These are phyloP conservation scores for Xanthoconium separans DNA, from an alignment of 1,284 basidiomycete species.

Conservation along the genomic window DNA sequence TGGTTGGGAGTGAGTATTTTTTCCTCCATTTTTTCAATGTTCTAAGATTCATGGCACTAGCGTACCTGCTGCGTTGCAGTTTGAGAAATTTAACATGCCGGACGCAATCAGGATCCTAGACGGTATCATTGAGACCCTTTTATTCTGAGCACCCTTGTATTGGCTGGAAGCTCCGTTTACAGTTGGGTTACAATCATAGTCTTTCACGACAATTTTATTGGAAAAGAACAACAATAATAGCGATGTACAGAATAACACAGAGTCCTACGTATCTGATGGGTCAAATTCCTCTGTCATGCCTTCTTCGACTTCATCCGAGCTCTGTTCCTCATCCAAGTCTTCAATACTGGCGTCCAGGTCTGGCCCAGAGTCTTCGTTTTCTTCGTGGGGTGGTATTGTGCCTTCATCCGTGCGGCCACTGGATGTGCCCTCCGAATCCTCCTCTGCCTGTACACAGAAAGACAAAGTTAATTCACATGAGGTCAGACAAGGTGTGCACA, in stretches of 20 bases:
- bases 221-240: not conserved
- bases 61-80: constrained; percentile 78
- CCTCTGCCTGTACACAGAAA: constrained; percentile 39
- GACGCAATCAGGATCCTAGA: constrained; percentile 83
- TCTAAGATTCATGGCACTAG: constrained; percentile 39
- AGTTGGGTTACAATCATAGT: not conserved
- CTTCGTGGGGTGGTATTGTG: constrained; percentile 49
- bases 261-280: constrained; percentile 21
- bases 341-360: constrained; percentile 74
- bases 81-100: constrained; percentile 89
- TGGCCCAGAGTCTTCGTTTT: constrained; percentile 52
- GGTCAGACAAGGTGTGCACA: constrained; percentile 9
- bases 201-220: not conserved
- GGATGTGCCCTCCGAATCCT: constrained; percentile 38
- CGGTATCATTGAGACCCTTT: constrained; percentile 79
- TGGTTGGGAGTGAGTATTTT: constrained; percentile 83
- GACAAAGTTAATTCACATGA: not conserved
- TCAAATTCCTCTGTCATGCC: constrained; percentile 30
- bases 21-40: not conserved
- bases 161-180: not conserved
- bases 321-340: constrained; percentile 61
- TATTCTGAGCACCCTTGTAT: constrained; percentile 49
- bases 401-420: constrained; percentile 40
- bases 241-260: not conserved
- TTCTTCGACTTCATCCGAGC: constrained; percentile 30